Percentiles rank a stretch among this genome's conserved stretches.
Evolutionary conservation across 2,329 filamentous ascomycete genomes (phyloP).

Genomic region (Rutstroemia sp.): DNA sequence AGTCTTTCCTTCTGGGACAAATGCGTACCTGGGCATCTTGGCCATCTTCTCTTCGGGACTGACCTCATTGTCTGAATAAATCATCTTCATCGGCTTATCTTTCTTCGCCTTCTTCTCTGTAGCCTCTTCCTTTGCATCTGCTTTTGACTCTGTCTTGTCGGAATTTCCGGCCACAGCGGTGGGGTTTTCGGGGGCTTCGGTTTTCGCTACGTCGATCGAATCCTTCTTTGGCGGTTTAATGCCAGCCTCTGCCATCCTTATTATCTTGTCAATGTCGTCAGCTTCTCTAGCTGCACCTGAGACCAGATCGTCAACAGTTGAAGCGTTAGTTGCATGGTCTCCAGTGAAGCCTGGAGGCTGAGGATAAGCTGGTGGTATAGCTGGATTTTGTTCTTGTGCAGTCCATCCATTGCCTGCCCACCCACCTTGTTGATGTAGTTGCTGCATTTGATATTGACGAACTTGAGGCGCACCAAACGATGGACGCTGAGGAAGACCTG

Average conservation of each 20-base stretch:
- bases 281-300: slow-evolving; percentile 39
- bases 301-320: slow-evolving; percentile 42
- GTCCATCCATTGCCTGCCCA: slow-evolving; percentile 32
- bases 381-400: slow-evolving; percentile 31
- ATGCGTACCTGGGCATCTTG: slow-evolving; percentile 66
- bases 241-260: slow-evolving; percentile 56
- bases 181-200: neutral
- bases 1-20: slow-evolving; percentile 39
- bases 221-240: slow-evolving; percentile 42
- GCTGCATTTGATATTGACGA: slow-evolving; percentile 43
- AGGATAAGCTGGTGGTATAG: slow-evolving; percentile 33
- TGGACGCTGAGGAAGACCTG: slow-evolving; percentile 54
- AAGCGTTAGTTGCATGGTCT: slow-evolving; percentile 32
- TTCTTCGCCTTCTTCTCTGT: slow-evolving; percentile 61
- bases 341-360: slow-evolving; percentile 29
- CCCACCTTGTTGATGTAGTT: slow-evolving; percentile 39
- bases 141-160: slow-evolving; percentile 32
- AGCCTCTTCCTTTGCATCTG: slow-evolving; percentile 31
- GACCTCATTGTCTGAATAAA: slow-evolving; percentile 72
- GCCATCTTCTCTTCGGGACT: slow-evolving; percentile 92
- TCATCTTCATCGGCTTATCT: slow-evolving; percentile 61
- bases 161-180: neutral
- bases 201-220: slow-evolving; percentile 34
- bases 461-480: slow-evolving; percentile 45
- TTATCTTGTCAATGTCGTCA: slow-evolving; percentile 59